These are phyloP conservation scores for Entomortierella parvispora DNA, from an alignment of 192 early-diverging fungal genomes.

Conservation along the genomic window DNA sequence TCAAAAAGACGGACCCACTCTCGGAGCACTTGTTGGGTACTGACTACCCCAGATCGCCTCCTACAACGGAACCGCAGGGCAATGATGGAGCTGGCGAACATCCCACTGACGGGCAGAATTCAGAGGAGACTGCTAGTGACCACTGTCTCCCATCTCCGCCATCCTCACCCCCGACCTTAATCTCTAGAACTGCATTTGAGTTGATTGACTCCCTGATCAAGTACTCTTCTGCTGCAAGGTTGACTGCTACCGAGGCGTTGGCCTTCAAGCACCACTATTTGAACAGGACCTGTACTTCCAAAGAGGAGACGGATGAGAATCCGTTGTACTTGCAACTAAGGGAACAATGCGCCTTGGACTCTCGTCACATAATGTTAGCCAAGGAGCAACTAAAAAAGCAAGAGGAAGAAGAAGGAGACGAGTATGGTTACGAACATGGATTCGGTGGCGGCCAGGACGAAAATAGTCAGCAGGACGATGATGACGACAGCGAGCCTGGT, in stretches of 20 bases:
- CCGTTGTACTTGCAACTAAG: neutral
- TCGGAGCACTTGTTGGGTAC: constrained; percentile 11
- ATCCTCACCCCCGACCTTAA: constrained; percentile 8
- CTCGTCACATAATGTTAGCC: constrained; percentile 1
- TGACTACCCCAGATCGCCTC: neutral
- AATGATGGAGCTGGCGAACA: neutral
- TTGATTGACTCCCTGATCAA: constrained; percentile 31
- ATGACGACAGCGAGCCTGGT: too few species aligned
- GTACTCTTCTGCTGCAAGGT: constrained; percentile 23
- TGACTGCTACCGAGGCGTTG: constrained; percentile 16
- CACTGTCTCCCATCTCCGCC: too few species aligned
- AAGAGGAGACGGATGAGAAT: neutral
- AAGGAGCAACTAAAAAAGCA: neutral
- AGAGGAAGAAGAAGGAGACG: constrained; percentile 6
- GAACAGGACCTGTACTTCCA: neutral
- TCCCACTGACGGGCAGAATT: too few species aligned
- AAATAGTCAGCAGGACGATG: too few species aligned
- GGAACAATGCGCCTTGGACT: constrained; percentile 19
- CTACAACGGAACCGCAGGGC: neutral
- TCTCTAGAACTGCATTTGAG: constrained; percentile 14
- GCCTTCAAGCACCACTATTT: constrained; percentile 15
- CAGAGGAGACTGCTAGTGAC: too few species aligned
- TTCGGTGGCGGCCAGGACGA: neutral
- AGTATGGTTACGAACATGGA: neutral
- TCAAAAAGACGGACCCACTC: constrained; percentile 18